Evolutionary conservation across 257 asterid genomes (phyloP), one percentile per base, ranked within the genome.

Genomic region (Ajuga chamaepitys): DNA sequence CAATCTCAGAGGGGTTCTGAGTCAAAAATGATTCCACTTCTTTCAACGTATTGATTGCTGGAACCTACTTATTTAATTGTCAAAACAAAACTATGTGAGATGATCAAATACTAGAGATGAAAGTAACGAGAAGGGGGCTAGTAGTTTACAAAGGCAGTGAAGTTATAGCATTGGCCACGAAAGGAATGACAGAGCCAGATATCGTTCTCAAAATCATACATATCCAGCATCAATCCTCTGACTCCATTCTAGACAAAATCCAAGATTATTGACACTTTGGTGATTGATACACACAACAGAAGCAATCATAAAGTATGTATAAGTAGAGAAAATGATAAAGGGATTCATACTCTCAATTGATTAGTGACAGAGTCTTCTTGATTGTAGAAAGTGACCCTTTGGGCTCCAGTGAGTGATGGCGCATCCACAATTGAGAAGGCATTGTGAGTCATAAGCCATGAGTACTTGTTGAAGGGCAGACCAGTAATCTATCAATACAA

Each of bases 151-250:
- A 93, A 93, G 58, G 97, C 92, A 28, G 99, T 93, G 88, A 87
- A 84, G 81, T 93, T 93, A 86, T 78, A 93, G 80, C 99, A 93
- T 69, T 93, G 95, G 66, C 97, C 97, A 8, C 75, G 88, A 64
- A 93, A 83, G 5, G 99, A 93, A 77, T 93, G 99, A 59, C 99
- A 93, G 67, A 93, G 95, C 99, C 99, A 93, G 68, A 93, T 84
- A 72, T 89, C 96, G 41, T 87, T 82, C 84, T 87, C 95, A 76
- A 93, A 93, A 71, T 93, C 99, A 52, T 93, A 89, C 99, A 93
- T 87, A 77, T 93, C 99, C 85, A 93, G 83, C 99, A 93, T 93
- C 84, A 93, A 77, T 42, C 99, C 99, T 75, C 99, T 83, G 58
- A 89, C 99, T 80, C 97, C 97, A 80, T 93, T 93, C 99, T 89